Conservation (phyloP, 2,329 filamentous ascomycete species). For the Cladosporium velox region DNA sequence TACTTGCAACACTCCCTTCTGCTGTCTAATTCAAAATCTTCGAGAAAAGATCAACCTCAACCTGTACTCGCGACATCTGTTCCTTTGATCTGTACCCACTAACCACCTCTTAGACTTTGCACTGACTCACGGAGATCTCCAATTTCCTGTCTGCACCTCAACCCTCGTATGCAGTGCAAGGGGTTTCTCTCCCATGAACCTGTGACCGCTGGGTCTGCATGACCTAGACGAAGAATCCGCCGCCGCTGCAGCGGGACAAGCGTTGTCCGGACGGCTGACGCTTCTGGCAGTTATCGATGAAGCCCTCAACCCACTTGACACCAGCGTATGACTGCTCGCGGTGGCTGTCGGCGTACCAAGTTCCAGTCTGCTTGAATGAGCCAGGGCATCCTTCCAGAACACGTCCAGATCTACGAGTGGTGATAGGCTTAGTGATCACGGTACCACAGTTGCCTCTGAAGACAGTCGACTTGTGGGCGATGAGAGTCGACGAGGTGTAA, state of each 20-base stretch:
- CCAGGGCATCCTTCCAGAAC: conserved; percentile 26
- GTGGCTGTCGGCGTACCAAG: conserved; percentile 29
- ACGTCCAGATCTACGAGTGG: conserved; percentile 28
- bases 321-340: conserved; percentile 23
- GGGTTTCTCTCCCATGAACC: not conserved
- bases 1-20: not conserved
- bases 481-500: conserved; percentile 20
- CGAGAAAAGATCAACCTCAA: not conserved
- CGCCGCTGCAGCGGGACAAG: not conserved
- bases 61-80: not conserved
- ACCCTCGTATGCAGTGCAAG: not conserved
- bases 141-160: not conserved
- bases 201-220: not conserved
- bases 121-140: not conserved
- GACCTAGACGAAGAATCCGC: not conserved
- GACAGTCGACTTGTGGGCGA: conserved; percentile 24
- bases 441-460: conserved; percentile 22
- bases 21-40: not conserved
- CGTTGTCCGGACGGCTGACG: not conserved
- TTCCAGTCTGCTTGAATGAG: conserved; percentile 22
- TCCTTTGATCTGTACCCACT: not conserved
- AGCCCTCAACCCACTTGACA: conserved; percentile 25
- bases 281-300: conserved; percentile 27
- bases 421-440: conserved; percentile 27
- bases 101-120: not conserved